These are phyloP conservation scores for Phaeosphaeriaceae sp. DNA, from an alignment of 2,329 filamentous ascomycete species.

Conservation along the genomic window DNA sequence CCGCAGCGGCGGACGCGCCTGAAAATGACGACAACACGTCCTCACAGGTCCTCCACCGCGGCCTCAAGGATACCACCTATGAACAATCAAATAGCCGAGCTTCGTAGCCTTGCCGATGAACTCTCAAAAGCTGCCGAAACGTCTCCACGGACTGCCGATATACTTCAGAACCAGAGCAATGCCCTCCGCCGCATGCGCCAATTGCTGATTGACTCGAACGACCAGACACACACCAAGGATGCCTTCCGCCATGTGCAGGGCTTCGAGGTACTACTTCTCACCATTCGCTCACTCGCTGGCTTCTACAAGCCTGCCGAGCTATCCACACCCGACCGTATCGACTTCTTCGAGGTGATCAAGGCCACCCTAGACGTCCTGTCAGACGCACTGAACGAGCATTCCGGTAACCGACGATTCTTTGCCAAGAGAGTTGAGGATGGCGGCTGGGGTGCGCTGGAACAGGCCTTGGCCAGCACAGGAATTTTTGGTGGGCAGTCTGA, in stretches of 20 bases:
- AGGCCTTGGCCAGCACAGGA: constrained; percentile 72
- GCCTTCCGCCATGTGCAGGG: constrained; percentile 82
- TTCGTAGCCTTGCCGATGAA: constrained; percentile 46
- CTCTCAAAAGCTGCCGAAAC: constrained; percentile 41
- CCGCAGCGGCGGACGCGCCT: constrained; percentile 36
- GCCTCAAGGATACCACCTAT: constrained; percentile 55
- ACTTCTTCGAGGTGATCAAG: constrained; percentile 73
- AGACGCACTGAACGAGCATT: constrained; percentile 76
- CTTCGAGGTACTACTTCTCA: constrained; percentile 74
- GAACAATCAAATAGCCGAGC: constrained; percentile 59
- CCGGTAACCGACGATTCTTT: constrained; percentile 89
- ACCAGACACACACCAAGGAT: constrained; percentile 67
- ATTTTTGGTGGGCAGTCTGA: constrained; percentile 45
- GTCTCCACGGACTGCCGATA: constrained; percentile 34
- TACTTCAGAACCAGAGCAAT: constrained; percentile 52
- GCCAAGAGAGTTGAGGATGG: constrained; percentile 74
- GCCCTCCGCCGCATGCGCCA: constrained; percentile 71
- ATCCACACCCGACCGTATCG: constrained; percentile 66
- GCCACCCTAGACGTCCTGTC: constrained; percentile 76
- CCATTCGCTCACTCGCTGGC: constrained; percentile 73
- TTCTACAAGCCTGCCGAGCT: constrained; percentile 74
- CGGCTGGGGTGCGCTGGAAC: constrained; percentile 79
- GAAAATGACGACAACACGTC: constrained; percentile 45
- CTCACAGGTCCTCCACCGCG: constrained; percentile 47
- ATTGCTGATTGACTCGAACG: constrained; percentile 61